phyloP scores from a whole-genome alignment of 2,329 filamentous ascomycete genomes.

The Ophiostoma australiae region DNA sequence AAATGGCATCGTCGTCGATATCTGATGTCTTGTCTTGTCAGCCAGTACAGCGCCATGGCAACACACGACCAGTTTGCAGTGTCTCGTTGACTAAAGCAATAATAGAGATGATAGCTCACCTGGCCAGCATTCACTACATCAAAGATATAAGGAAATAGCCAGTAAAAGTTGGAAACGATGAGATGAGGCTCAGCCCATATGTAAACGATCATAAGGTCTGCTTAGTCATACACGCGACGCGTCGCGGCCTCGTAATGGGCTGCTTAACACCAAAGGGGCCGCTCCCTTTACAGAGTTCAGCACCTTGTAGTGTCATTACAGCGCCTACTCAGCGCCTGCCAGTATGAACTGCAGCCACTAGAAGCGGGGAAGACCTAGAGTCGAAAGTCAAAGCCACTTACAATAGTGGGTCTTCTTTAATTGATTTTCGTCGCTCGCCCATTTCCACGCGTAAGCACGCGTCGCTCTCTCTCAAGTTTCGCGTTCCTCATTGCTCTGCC shows the following conservation, averaged over 20 bases:
- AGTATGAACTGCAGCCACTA: neutral
- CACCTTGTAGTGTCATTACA: neutral
- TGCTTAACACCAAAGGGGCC: neutral
- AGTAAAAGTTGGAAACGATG: too few species aligned
- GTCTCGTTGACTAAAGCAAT: neutral
- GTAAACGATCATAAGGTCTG: neutral
- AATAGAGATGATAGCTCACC: neutral
- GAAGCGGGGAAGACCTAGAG: neutral
- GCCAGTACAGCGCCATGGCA: neutral
- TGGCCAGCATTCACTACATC: too few species aligned
- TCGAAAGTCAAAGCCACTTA: neutral
- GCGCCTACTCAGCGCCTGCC: neutral
- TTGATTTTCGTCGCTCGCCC: conserved; percentile 5
- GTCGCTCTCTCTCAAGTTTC: neutral
- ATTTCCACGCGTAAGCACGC: conserved; percentile 6
- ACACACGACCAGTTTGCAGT: neutral
- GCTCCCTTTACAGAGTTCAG: too few species aligned
- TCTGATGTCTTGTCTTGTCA: neutral
- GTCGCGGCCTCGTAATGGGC: conserved; percentile 3
- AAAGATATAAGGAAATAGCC: too few species aligned
- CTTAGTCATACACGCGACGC: conserved; percentile 16
- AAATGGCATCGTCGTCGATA: neutral
- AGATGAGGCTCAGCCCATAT: neutral
- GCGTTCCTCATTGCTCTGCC: neutral
- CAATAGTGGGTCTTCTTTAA: conserved; percentile 5